Evolutionary conservation across 1,139 yeast species (phyloP).

Genomic region (Blastobotrys serpentis): DNA sequence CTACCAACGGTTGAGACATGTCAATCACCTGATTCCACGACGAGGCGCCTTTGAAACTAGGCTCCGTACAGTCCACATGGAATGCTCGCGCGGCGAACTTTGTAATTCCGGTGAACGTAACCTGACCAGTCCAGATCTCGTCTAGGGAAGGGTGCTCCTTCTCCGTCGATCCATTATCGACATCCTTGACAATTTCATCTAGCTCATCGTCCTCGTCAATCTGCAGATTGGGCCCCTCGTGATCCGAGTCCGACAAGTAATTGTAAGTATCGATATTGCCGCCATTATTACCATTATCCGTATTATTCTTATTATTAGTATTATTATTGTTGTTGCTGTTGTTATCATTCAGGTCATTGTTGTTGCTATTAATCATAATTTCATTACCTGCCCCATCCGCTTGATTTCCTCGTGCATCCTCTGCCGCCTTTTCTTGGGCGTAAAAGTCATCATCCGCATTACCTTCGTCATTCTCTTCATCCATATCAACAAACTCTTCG

Average conservation of each 20-base stretch:
- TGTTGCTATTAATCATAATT: constrained; percentile 7
- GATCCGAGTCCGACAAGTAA: background rate
- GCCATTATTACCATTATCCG: constrained; percentile 14
- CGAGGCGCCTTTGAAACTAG: constrained; percentile 23
- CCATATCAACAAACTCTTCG: constrained; percentile 68
- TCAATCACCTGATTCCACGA: constrained; percentile 37
- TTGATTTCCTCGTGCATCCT: background rate
- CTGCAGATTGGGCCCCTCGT: constrained; percentile 13
- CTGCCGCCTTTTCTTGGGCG: background rate
- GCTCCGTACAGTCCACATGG: constrained; percentile 45
- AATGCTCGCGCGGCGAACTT: constrained; percentile 47
- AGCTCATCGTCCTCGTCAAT: constrained; percentile 37
- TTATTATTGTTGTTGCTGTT: constrained; percentile 14
- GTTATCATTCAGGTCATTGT: constrained; percentile 7
- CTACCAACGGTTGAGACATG: constrained; percentile 42
- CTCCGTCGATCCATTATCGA: background rate
- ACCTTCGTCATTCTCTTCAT: constrained; percentile 38
- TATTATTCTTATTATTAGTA: constrained; percentile 15
- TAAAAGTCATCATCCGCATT: constrained; percentile 7
- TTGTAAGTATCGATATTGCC: constrained; percentile 14
- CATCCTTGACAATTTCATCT: constrained; percentile 38
- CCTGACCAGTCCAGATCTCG: constrained; percentile 54
- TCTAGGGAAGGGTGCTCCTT: constrained; percentile 1
- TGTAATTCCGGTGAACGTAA: constrained; percentile 56
- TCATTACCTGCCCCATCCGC: constrained; percentile 1